These are phyloP conservation scores for Kalaharituber pfeilii DNA, from an alignment of 2,329 filamentous ascomycete genomes.

Conservation along the genomic window DNA sequence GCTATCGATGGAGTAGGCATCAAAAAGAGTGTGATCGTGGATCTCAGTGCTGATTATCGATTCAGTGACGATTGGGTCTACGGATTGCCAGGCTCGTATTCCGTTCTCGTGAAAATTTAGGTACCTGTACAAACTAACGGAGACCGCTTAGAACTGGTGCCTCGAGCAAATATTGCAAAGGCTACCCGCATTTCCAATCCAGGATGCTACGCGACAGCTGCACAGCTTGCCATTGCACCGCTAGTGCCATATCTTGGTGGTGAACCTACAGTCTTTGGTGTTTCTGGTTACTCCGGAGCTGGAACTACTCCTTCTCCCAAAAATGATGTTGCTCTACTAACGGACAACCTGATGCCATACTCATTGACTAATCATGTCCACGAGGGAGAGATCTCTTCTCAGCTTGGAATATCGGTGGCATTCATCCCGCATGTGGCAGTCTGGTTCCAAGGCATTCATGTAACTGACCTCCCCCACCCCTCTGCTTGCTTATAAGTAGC, in stretches of 20 bases:
- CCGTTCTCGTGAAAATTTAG: too few species aligned
- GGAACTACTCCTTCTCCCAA: conserved; percentile 88
- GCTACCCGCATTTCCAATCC: conserved; percentile 78
- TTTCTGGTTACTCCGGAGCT: conserved; percentile 85
- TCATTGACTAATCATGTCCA: conserved; percentile 87
- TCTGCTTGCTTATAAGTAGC: too few species aligned
- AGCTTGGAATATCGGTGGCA: conserved; percentile 55
- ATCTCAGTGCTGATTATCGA: conserved; percentile 91
- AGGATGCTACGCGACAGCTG: conserved; percentile 86
- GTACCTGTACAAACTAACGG: not conserved
- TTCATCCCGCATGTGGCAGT: conserved; percentile 92
- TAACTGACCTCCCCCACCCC: conserved; percentile 19
- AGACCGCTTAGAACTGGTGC: conserved; percentile 45
- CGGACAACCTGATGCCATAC: conserved; percentile 80
- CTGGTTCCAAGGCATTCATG: conserved; percentile 90
- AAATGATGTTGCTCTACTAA: conserved; percentile 72
- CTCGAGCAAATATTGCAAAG: conserved; percentile 56
- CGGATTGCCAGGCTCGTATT: conserved; percentile 49
- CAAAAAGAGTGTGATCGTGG: conserved; percentile 63
- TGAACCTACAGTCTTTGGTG: conserved; percentile 69
- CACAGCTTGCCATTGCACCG: conserved; percentile 75
- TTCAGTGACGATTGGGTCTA: conserved; percentile 80
- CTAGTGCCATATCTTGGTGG: conserved; percentile 61
- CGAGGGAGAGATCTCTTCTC: conserved; percentile 70
- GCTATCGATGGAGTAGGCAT: conserved; percentile 46